Percentiles rank a stretch among this genome's conserved stretches.
phyloP scores from a whole-genome alignment of 768 basidiomycete genomes.

The Pulveroboletus sp. region DNA sequence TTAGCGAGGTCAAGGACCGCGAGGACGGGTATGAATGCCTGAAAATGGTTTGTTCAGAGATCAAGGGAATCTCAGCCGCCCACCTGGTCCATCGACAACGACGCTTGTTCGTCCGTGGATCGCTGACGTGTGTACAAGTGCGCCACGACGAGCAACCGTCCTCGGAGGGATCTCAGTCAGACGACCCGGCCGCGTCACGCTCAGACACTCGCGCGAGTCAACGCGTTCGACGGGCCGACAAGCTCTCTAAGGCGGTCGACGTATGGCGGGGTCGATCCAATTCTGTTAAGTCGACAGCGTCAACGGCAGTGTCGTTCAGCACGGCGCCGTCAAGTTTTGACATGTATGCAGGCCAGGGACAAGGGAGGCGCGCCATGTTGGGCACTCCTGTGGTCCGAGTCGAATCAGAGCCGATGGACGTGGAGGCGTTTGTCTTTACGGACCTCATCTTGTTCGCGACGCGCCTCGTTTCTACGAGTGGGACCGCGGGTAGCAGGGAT shows the following conservation, averaged over 20 bases:
- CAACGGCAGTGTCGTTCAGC: constrained; percentile 25
- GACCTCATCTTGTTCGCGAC: constrained; percentile 63
- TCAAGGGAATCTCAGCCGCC: constrained; percentile 52
- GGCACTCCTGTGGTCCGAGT: constrained; percentile 22
- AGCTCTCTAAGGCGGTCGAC: constrained; percentile 39
- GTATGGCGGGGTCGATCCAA: constrained; percentile 46
- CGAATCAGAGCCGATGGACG: constrained; percentile 24
- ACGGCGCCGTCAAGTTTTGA: constrained; percentile 31
- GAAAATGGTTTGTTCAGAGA: constrained; percentile 53
- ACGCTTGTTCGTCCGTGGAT: constrained; percentile 67
- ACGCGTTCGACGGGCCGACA: constrained; percentile 18
- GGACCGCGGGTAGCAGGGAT: constrained; percentile 15
- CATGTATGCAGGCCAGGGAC: no score
- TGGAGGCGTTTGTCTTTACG: constrained; percentile 55
- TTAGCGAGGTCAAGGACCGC: constrained; percentile 80
- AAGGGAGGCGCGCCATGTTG: constrained; percentile 2
- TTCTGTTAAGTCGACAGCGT: constrained; percentile 30
- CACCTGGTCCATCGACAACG: constrained; percentile 69
- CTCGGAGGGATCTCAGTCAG: not conserved
- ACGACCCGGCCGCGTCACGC: not conserved
- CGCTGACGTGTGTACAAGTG: constrained; percentile 42
- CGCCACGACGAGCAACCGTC: constrained; percentile 28
- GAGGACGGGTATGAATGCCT: constrained; percentile 84
- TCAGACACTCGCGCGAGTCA: not conserved
- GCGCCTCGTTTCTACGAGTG: constrained; percentile 15